Evolutionary conservation across 1,284 basidiomycete genomes (phyloP), one percentile per base, ranked within the genome.

Genomic region (Marasmius fiardii): DNA sequence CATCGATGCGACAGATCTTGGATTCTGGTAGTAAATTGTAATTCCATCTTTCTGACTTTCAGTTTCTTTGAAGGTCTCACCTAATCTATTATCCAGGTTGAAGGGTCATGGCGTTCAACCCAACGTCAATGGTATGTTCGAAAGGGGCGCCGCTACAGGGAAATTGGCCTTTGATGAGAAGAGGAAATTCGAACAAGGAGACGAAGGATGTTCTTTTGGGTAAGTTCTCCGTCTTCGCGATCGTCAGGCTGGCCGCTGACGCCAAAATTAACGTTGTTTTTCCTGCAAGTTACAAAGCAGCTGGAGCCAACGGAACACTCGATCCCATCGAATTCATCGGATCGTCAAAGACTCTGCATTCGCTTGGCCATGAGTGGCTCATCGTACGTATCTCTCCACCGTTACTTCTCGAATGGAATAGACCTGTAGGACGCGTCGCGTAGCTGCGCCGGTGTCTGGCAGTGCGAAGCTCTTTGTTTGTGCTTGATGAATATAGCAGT

Each of bases 271-370:
- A n/a, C n/a, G n/a, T n/a, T n/a, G n/a, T 16, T 16, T 7, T 5
- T 5, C 16, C 21, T 23, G 51, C 60, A n/a, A 87, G 86, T 23
- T 88, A 88, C 65, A 88, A 88, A 70, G 78, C 77, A 5, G 75
- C 77, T 0, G 87, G 86, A 1, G 78, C 78, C 1, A 74, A 73
- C n/a, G 86, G 86, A 39, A 58, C 63, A 52, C 60, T 63, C 65
- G 86, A 88, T 65, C 79, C 77, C 0, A 76, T 79, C 12, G 85
- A 88, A 62, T 88, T 86, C 68, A 71, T 88, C 58, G 88, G 88
- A 68, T 88, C 23, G 71, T 86, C 0, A 84, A 85, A 63, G 85
- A 89, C 63, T 86, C 88, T 58, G 81, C 74, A 0, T 64, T 87
- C 0, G 75, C 81, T 0, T 87, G 75, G 69, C 85, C 85, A 0